Base-by-base conservation (phyloP, 495 filamentous ascomycete species). In the Patellaria atrata region DNA sequence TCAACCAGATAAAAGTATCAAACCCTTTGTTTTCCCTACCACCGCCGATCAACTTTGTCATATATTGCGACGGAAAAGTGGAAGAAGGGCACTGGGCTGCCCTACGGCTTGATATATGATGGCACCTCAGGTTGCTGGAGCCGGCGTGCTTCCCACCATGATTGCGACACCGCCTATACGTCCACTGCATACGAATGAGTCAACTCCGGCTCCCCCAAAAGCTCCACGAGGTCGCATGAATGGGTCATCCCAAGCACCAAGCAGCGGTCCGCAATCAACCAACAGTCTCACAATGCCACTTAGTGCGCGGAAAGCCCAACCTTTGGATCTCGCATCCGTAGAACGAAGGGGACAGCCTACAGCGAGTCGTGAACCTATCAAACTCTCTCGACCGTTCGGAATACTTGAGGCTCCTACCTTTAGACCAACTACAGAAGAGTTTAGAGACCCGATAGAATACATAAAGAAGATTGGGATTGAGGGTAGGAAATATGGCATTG, bases 321-420 rank as follows among this genome's bases (percentile, higher is more conserved):
- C 83, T 25, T 64, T 99, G 35, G 86, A 96, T 51, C 54, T 96
- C 43, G 73, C 72, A 25, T 92, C 83, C 4, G 89, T 99, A 24
- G 91, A 96, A 64, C 74, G 89, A 44, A 73, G 82, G 47, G 85
- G 82, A 22, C 80, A 82, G 37, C 68, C 79, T 18, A 77, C 70
- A 20, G 70, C 77, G 38, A 71, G 71, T 40, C 72, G 77, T 50
- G 86, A 96, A 54, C 66, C 74, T 2, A 62, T 67, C 17, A 87
- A 86, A 60, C 68, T 70, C 50, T 71, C 71, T 38, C 70, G 89
- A 22, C 80, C 79, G 14, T 83, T 87, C 57, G 82, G 75, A 22
- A 63, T 99, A 19, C 67, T 77, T 47, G 89, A 99, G 48, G 91
- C 91, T 25, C 91, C 87, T 5, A 87, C 84, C 1, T 99, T 80